These are phyloP conservation scores for Jatropha multifida DNA, from an alignment of 441 rosid genomes.

Conservation along the genomic window DNA sequence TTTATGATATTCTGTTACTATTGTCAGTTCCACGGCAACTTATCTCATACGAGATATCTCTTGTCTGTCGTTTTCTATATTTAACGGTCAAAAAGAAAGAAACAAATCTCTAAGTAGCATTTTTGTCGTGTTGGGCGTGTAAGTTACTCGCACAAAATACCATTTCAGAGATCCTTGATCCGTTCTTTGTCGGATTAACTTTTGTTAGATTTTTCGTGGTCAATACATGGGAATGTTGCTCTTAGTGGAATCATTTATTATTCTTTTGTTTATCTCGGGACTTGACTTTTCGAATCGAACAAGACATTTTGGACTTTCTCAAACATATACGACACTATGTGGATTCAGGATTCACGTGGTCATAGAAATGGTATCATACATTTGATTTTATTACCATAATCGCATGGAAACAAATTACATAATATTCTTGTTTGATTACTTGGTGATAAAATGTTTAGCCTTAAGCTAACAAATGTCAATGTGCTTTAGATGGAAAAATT, in stretches of 20 bases:
- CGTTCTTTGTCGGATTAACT: conserved; percentile 14
- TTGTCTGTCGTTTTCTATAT: conserved; percentile 12
- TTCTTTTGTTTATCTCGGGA: not conserved
- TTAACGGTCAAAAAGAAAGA: conserved; percentile 3
- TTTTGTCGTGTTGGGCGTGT: conserved; percentile 17
- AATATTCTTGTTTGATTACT: conserved; percentile 5
- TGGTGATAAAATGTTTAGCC: not conserved
- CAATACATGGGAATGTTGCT: not conserved
- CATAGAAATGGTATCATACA: not conserved
- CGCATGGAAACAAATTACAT: not conserved
- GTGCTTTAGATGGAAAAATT: not conserved
- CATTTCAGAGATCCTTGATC: conserved; percentile 5
- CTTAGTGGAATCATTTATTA: not conserved
- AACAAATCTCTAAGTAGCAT: not conserved
- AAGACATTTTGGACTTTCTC: not conserved
- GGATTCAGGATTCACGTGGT: conserved; percentile 1
- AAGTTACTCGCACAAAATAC: not conserved
- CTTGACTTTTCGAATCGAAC: conserved; percentile 10
- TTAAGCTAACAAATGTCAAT: not conserved
- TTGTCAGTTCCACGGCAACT: not conserved
- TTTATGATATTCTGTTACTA: not conserved
- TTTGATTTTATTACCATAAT: not conserved
- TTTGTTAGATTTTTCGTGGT: conserved; percentile 9
- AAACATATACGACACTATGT: not conserved
- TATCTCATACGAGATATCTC: not conserved